Percentiles rank a stretch among this genome's conserved stretches.
These are phyloP conservation scores for Paxillus ammoniavirescens DNA, from an alignment of 768 basidiomycete species.

Conservation along the genomic window DNA sequence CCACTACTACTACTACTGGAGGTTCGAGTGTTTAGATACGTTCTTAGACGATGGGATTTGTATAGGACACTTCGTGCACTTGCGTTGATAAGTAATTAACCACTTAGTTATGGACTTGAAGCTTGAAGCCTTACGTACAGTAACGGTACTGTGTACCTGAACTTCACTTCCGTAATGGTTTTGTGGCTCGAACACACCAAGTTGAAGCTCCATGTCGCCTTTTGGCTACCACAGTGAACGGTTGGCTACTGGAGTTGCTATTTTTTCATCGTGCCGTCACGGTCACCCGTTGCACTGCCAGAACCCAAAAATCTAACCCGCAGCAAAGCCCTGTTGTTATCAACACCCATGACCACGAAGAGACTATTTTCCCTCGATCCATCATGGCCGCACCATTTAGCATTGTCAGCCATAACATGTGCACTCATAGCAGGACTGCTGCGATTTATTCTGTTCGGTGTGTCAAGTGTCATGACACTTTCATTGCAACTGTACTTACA, in stretches of 20 bases:
- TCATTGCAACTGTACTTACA: slow-evolving; percentile 5
- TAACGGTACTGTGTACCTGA: too few species aligned
- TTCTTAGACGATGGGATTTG: too few species aligned
- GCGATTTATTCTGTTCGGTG: slow-evolving; percentile 45
- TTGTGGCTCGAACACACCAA: too few species aligned
- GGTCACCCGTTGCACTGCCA: background rate
- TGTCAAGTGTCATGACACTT: slow-evolving; percentile 10
- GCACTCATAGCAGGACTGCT: slow-evolving; percentile 44
- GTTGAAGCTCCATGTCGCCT: too few species aligned
- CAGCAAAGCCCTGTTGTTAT: background rate
- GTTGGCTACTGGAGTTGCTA: background rate
- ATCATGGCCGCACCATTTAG: slow-evolving; percentile 51
- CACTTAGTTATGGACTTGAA: background rate
- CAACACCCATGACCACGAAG: slow-evolving; percentile 23
- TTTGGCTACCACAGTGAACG: too few species aligned
- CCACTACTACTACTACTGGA: slow-evolving; percentile 27
- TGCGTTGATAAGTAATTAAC: background rate
- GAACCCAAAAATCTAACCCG: background rate
- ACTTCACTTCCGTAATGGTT: too few species aligned
- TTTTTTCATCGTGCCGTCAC: background rate
- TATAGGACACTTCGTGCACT: background rate
- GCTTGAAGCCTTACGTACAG: too few species aligned
- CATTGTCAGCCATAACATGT: slow-evolving; percentile 36
- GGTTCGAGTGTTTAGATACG: slow-evolving; percentile 27
- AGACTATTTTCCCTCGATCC: slow-evolving; percentile 38